Conservation (phyloP, 2,329 filamentous ascomycete genomes). For the Thermoascus crustaceus region DNA sequence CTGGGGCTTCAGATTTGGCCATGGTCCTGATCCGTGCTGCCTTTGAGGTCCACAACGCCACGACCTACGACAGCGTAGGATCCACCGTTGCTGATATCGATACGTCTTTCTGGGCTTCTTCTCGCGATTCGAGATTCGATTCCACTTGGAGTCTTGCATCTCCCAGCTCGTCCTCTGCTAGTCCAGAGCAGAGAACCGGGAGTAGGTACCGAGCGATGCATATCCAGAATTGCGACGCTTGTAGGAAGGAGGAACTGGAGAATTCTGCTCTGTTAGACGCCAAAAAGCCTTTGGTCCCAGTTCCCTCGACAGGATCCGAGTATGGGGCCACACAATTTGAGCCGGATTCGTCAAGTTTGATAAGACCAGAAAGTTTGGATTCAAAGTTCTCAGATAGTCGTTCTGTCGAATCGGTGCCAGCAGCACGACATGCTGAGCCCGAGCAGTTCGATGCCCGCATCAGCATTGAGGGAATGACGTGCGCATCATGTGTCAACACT, state of each 20-base stretch:
- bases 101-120: slow-evolving; percentile 14
- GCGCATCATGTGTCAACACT: slow-evolving; percentile 54
- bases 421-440: slow-evolving; percentile 1
- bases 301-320: not conserved
- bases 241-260: slow-evolving; percentile 33
- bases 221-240: slow-evolving; percentile 45
- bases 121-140: slow-evolving; percentile 1
- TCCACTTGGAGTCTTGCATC: slow-evolving; percentile 20
- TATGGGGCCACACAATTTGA: not conserved
- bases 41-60: slow-evolving; percentile 40
- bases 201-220: slow-evolving; percentile 26
- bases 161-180: slow-evolving; percentile 13
- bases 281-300: not conserved
- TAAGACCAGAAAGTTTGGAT: too few relatives aligned
- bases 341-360: too few relatives aligned
- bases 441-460: slow-evolving; percentile 19
- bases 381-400: not conserved
- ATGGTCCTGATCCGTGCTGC: slow-evolving; percentile 35
- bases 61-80: slow-evolving; percentile 28
- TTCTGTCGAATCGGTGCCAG: not conserved
- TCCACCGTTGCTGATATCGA: slow-evolving; percentile 27
- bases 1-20: slow-evolving; percentile 26
- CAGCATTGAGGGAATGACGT: slow-evolving; percentile 60
- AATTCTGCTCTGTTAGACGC: slow-evolving; percentile 11
- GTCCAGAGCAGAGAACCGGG: slow-evolving; percentile 12